A percentile compares a stretch with the other conserved stretches of the same genome.
Evolutionary conservation across 768 basidiomycete genomes (phyloP).

Genomic region (Rhodosporidiobolus odoratus): DNA sequence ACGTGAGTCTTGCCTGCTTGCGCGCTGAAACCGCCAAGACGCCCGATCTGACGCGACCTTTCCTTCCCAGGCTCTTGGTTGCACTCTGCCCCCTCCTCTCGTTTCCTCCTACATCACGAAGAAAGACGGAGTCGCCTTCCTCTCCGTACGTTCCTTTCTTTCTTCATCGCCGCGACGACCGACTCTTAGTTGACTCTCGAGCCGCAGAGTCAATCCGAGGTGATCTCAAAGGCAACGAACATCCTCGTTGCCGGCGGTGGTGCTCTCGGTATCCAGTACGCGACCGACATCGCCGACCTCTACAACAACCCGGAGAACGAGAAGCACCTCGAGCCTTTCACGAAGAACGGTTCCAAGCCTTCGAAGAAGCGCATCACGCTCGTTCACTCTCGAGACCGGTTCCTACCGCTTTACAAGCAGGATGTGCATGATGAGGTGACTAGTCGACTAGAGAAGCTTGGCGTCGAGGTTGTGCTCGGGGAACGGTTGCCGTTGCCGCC

Average conservation of each 20-base stretch:
- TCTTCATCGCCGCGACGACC: background rate
- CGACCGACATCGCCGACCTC: slow-evolving; percentile 39
- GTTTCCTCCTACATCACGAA: slow-evolving; percentile 26
- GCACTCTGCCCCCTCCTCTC: slow-evolving; percentile 39
- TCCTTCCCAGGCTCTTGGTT: slow-evolving; percentile 40
- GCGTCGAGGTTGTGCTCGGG: slow-evolving; percentile 39
- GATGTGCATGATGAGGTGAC: slow-evolving; percentile 37
- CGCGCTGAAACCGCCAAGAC: accelerated
- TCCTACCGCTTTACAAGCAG: slow-evolving; percentile 40
- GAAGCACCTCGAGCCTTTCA: background rate
- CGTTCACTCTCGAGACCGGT: slow-evolving; percentile 41
- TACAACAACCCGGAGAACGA: slow-evolving; percentile 34
- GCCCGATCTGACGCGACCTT: too few species aligned
- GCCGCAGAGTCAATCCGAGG: slow-evolving; percentile 19
- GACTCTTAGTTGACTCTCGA: background rate
- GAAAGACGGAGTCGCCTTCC: slow-evolving; percentile 33
- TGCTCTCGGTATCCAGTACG: slow-evolving; percentile 43
- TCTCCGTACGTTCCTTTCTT: slow-evolving; percentile 12
- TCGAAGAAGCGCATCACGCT: slow-evolving; percentile 40
- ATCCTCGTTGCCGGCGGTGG: slow-evolving; percentile 42
- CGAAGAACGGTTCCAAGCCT: background rate
- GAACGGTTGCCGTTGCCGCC: slow-evolving; percentile 36
- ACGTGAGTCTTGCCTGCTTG: slow-evolving; percentile 14
- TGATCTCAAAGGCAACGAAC: slow-evolving; percentile 22
- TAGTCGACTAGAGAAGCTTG: slow-evolving; percentile 38